A percentile compares a stretch with the other conserved stretches of the same genome.
phyloP scores from a whole-genome alignment of 2,329 filamentous ascomycete genomes.

The Pseudopyrenochaeta lycopersici region DNA sequence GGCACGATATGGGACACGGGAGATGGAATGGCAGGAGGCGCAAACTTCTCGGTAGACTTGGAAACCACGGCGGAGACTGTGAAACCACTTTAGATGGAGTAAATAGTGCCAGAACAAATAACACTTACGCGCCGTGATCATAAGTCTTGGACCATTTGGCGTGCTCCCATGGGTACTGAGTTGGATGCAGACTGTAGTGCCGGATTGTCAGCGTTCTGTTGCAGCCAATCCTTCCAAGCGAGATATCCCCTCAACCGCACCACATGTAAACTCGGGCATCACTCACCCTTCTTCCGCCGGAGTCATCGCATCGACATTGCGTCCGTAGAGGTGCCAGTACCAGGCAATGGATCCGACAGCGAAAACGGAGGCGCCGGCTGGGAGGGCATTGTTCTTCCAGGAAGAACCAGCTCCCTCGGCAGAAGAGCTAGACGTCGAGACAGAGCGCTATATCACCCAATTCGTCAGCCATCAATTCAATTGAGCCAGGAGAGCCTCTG shows the following conservation, averaged over 20 bases:
- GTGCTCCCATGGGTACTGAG: constrained; percentile 96
- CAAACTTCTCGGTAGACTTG: constrained; percentile 99
- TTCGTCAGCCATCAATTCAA: constrained; percentile 44
- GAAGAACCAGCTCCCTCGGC: constrained; percentile 76
- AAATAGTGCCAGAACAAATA: constrained; percentile 5
- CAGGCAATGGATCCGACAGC: constrained; percentile 91
- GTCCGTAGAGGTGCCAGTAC: constrained; percentile 97
- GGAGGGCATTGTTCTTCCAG: constrained; percentile 85
- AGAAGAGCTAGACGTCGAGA: constrained; percentile 75
- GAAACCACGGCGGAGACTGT: constrained; percentile 95
- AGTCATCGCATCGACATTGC: constrained; percentile 86
- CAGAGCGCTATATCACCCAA: constrained; percentile 59
- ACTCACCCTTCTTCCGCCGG: constrained; percentile 98
- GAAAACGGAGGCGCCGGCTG: constrained; percentile 83
- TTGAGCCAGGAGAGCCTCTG: constrained; percentile 28
- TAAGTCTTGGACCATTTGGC: constrained; percentile 92
- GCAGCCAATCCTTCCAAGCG: constrained; percentile 34
- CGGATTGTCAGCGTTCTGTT: constrained; percentile 36
- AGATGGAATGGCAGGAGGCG: constrained; percentile 95
- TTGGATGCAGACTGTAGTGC: constrained; percentile 80
- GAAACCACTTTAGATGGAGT: constrained; percentile 4
- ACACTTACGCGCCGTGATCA: constrained; percentile 90
- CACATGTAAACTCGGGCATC: constrained; percentile 13
- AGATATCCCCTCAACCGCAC: constrained; percentile 34
- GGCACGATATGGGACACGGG: constrained; percentile 89